phyloP scores from a whole-genome alignment of 2,329 filamentous ascomycete species.

The Pseudocercospora fuligena region DNA sequence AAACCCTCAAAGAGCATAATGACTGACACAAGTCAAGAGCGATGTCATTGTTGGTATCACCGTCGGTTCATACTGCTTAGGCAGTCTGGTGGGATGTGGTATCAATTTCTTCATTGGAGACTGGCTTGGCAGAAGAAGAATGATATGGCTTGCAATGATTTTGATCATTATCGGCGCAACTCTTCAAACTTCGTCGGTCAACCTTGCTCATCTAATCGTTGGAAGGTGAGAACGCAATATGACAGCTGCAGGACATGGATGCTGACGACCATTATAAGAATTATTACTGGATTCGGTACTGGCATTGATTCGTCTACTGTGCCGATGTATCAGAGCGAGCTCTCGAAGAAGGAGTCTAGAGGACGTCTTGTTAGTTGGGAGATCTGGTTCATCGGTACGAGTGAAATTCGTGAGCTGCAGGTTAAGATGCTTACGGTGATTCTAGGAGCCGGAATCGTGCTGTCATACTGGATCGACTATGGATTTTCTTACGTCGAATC shows the following conservation, averaged over 20 bases:
- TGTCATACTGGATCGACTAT: slow-evolving; percentile 31
- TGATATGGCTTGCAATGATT: slow-evolving; percentile 54
- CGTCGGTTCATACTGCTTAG: slow-evolving; percentile 60
- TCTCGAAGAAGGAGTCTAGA: slow-evolving; percentile 40
- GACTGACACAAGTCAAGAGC: slow-evolving; percentile 4
- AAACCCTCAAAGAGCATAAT: slow-evolving; percentile 18
- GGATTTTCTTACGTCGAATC: slow-evolving; percentile 24
- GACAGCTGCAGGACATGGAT: too few relatives aligned
- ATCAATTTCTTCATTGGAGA: slow-evolving; percentile 56
- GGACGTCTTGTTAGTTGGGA: slow-evolving; percentile 35
- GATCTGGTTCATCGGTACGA: slow-evolving; percentile 31
- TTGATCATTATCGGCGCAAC: slow-evolving; percentile 57
- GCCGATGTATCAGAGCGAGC: slow-evolving; percentile 53
- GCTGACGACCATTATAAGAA: too few relatives aligned
- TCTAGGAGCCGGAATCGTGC: slow-evolving; percentile 23
- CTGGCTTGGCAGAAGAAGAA: slow-evolving; percentile 53
- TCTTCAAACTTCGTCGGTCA: slow-evolving; percentile 39
- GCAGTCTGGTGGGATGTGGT: slow-evolving; percentile 63
- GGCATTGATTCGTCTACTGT: slow-evolving; percentile 32
- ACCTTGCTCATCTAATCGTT: slow-evolving; percentile 52
- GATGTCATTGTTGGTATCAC: slow-evolving; percentile 41
- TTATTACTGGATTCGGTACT: slow-evolving; percentile 56
- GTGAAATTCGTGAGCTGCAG: not conserved
- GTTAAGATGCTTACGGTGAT: not conserved
- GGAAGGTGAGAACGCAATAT: too few relatives aligned